Evolutionary conservation across 257 asterid species (phyloP), one percentile per base, ranked within the genome.

Genomic region (Nicotiana tomentosiformis): DNA sequence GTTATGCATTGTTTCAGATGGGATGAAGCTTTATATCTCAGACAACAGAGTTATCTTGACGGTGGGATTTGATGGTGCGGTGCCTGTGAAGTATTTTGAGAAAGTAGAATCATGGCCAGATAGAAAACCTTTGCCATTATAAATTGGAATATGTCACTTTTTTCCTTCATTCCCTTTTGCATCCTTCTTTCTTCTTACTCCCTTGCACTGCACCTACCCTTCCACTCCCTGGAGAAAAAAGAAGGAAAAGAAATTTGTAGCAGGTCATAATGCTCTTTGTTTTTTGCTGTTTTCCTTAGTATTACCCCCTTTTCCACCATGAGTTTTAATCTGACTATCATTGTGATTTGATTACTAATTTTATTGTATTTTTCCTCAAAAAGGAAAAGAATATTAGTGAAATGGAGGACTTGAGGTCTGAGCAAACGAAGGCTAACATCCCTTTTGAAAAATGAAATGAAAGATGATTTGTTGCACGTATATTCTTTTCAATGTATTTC

Each of bases 1-100:
- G 64, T 51, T 51, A 46, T 43, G 18, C 61, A 26, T 65, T 64
- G 62, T 23, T 84, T 78, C 94, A 94, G 98, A 92, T 62, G 98
- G 99, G 80, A 93, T 94, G 97, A 96, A 91, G 91, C 89, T 96
- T 29, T 94, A 94, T 80, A 72, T 93, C 82, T 94, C 98, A 23
- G 99, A 96, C 83, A 94, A 96, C 87, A 84, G 66, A 87, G 99
- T 96, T 90, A 91, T 94, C 82, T 87, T 96, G 86, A 94, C 99
- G 0, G 98, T 93, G 90, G 99, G 99, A 35, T 91, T 93, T 74
- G 92, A 93, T 39, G 98, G 98, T 14, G 90, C 87, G 8, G 97
- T 94, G 83, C 98, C 98, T 0, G 90, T 62, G 60, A 93, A 90
- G 89, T 96, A 93, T 85, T 93, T 96, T 85, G 88, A 82, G 85